Conservation (phyloP, 805 yeast species). For the Cyberlindnera galapagoensis region DNA sequence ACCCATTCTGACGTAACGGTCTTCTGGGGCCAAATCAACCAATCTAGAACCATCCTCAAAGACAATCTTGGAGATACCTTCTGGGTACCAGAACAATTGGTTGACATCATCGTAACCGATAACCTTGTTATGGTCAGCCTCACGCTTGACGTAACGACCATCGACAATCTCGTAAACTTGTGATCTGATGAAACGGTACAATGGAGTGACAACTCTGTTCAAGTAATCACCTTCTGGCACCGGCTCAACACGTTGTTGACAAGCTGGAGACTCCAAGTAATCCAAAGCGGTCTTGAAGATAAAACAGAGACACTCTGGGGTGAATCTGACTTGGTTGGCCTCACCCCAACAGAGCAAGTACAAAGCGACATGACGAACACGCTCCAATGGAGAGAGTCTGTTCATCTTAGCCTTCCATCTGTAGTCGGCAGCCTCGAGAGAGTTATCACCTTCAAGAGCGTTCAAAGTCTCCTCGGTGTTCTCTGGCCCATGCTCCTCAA, state of each 20-base stretch:
- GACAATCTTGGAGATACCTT: slow-evolving; percentile 90
- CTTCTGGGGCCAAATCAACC: slow-evolving; percentile 83
- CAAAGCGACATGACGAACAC: slow-evolving; percentile 72
- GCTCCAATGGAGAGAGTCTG: slow-evolving; percentile 62
- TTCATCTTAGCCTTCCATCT: slow-evolving; percentile 85
- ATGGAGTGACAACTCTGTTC: slow-evolving; percentile 87
- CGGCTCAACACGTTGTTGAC: slow-evolving; percentile 81
- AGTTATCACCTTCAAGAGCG: slow-evolving; percentile 77
- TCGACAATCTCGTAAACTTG: slow-evolving; percentile 78
- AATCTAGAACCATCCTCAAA: slow-evolving; percentile 90
- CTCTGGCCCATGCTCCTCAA: slow-evolving; percentile 53
- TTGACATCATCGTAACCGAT: slow-evolving; percentile 97
- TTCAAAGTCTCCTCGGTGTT: slow-evolving; percentile 51
- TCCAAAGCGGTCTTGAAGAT: slow-evolving; percentile 93
- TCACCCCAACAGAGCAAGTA: slow-evolving; percentile 84
- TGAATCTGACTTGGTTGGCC: slow-evolving; percentile 91
- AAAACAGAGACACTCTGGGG: slow-evolving; percentile 85
- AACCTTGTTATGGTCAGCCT: slow-evolving; percentile 72
- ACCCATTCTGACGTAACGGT: slow-evolving; percentile 84
- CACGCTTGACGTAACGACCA: slow-evolving; percentile 80
- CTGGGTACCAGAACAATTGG: slow-evolving; percentile 99
- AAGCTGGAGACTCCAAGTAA: slow-evolving; percentile 80
- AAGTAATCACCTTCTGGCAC: slow-evolving; percentile 86
- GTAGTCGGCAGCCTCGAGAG: slow-evolving; percentile 73
- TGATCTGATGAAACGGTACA: slow-evolving; percentile 71